Evolutionary conservation across 139 green algal species (phyloP).

Genomic region (Chlamydomonas applanata): DNA sequence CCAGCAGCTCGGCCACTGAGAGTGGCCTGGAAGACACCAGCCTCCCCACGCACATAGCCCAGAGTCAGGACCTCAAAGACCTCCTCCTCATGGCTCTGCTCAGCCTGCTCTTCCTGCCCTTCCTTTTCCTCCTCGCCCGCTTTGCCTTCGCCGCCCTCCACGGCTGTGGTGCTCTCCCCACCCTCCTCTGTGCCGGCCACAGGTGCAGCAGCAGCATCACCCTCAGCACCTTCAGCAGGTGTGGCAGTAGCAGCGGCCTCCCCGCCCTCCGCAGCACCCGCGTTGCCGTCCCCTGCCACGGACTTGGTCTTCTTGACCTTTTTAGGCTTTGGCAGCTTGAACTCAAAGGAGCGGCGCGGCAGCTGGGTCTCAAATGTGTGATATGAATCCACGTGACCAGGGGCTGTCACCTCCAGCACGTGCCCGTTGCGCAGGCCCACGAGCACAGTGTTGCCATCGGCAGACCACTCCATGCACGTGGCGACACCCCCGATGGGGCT

Average conservation of each 20-base stretch:
- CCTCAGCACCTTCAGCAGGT: background rate
- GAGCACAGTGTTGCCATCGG: constrained; percentile 34
- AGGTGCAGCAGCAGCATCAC: background rate
- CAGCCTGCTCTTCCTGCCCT: constrained; percentile 20
- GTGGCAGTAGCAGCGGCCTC: background rate
- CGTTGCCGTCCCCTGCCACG: constrained; percentile 10
- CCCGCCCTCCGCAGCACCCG: constrained; percentile 4
- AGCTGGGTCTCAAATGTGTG: constrained; percentile 24
- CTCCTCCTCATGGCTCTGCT: constrained; percentile 16
- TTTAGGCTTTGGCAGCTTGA: constrained; percentile 29
- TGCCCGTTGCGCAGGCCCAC: constrained; percentile 44
- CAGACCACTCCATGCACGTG: background rate
- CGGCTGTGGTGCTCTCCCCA: background rate
- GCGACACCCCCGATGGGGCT: background rate
- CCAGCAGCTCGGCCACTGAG: constrained; percentile 8
- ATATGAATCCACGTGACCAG: constrained; percentile 20
- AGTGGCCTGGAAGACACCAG: constrained; percentile 8
- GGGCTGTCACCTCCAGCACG: constrained; percentile 36
- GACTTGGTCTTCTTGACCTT: constrained; percentile 30
- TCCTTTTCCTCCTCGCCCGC: constrained; percentile 6
- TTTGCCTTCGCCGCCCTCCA: background rate
- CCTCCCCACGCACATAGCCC: background rate
- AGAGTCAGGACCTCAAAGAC: constrained; percentile 24
- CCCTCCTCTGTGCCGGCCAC: background rate
- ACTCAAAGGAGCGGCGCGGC: background rate